phyloP scores from a whole-genome alignment of 2,329 filamentous ascomycete species.

The Macrophomina tecta region DNA sequence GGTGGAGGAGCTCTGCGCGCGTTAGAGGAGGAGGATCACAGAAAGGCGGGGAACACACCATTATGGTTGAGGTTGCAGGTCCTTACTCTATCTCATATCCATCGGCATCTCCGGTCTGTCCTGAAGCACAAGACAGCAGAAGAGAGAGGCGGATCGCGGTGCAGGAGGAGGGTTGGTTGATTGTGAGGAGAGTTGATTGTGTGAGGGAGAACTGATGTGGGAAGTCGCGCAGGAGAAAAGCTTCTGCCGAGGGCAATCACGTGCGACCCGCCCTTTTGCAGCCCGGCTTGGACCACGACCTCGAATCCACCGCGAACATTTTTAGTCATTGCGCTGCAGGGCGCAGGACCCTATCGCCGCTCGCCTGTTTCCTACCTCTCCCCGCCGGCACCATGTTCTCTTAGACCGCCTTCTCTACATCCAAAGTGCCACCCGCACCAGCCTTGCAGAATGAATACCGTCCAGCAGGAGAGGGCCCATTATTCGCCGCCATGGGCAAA shows the following conservation, averaged over 20 bases:
- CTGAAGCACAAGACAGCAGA: conserved; percentile 21
- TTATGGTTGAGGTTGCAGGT: conserved; percentile 36
- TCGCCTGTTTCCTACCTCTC: conserved; percentile 17
- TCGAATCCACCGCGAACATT: conserved; percentile 19
- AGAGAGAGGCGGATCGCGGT: conserved; percentile 9
- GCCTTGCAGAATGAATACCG: conserved; percentile 19
- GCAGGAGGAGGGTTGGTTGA: not conserved
- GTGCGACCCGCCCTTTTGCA: conserved; percentile 8
- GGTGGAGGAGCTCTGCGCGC: conserved; percentile 64
- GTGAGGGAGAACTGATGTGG: conserved; percentile 14
- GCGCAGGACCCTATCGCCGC: conserved; percentile 24
- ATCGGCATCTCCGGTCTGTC: conserved; percentile 38
- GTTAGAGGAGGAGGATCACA: conserved; percentile 31
- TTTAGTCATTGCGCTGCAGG: conserved; percentile 28
- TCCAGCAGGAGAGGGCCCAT: conserved; percentile 57
- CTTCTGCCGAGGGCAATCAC: conserved; percentile 22
- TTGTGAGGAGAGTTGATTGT: not conserved
- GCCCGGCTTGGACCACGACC: conserved; percentile 11
- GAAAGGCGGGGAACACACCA: conserved; percentile 38
- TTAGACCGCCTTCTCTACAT: conserved; percentile 6
- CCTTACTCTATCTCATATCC: conserved; percentile 41
- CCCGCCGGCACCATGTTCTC: conserved; percentile 13
- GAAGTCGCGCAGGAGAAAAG: conserved; percentile 30
- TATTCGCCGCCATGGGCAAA: conserved; percentile 97
- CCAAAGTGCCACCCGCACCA: not conserved